Conservation (phyloP, 1,284 basidiomycete species). For the Melampsora americana region DNA sequence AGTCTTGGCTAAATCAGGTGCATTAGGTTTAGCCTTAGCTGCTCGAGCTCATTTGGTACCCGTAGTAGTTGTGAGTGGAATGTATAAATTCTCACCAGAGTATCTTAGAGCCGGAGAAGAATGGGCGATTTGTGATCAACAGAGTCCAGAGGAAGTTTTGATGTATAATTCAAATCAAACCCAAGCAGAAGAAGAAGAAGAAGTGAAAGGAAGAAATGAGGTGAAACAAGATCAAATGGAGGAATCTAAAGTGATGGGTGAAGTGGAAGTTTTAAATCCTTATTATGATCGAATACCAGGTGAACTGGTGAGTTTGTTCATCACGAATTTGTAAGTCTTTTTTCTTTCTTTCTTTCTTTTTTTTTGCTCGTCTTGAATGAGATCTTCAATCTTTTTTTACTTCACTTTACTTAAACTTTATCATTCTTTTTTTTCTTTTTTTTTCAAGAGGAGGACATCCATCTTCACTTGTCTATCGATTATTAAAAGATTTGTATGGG, state of each 20-base stretch:
- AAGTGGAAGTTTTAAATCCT: slow-evolving; percentile 38
- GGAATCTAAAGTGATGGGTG: not conserved
- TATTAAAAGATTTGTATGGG: slow-evolving; percentile 44
- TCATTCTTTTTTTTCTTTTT: not conserved
- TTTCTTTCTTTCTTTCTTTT: not conserved
- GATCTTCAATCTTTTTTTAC: too few relatives aligned
- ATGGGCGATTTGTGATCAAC: slow-evolving; percentile 24
- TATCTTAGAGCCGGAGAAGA: slow-evolving; percentile 26
- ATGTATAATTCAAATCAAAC: not conserved
- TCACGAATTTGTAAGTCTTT: slow-evolving; percentile 41
- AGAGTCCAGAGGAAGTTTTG: slow-evolving; percentile 37
- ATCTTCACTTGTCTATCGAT: slow-evolving; percentile 31
- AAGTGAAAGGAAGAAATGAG: not conserved
- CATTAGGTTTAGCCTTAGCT: slow-evolving; percentile 30
- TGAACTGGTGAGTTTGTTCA: slow-evolving; percentile 40
- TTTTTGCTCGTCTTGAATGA: too few relatives aligned
- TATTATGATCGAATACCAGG: slow-evolving; percentile 40
- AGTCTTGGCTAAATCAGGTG: slow-evolving; percentile 41
- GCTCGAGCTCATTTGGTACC: slow-evolving; percentile 32
- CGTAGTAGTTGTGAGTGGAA: slow-evolving; percentile 35
- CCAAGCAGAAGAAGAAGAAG: too few relatives aligned
- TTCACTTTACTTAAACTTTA: not conserved
- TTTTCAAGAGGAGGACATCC: slow-evolving; percentile 44
- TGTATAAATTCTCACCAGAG: slow-evolving; percentile 37
- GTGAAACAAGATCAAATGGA: not conserved